Conservation (phyloP, 2,329 filamentous ascomycete genomes). For the Aureobasidium sp. region DNA sequence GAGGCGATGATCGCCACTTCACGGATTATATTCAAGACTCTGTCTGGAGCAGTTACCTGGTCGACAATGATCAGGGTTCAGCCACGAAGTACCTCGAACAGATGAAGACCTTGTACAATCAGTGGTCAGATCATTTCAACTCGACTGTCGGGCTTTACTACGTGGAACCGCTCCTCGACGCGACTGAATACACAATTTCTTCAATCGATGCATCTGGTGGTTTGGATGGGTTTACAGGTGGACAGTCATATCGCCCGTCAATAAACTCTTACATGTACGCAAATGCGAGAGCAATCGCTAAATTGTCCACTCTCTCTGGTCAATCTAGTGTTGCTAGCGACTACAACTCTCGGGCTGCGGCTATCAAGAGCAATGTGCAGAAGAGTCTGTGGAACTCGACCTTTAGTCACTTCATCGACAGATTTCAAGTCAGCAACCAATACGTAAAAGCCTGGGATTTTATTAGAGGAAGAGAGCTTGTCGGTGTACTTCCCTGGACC, state of each 20-base stretch:
- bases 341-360: conserved; percentile 26
- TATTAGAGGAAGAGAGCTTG: conserved; percentile 39
- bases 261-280: conserved; percentile 42
- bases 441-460: conserved; percentile 35
- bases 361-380: conserved; percentile 34
- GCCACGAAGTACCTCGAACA: conserved; percentile 29
- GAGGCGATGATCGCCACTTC: conserved; percentile 38
- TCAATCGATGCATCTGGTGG: conserved; percentile 38
- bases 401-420: conserved; percentile 40
- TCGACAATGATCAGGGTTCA: conserved; percentile 36
- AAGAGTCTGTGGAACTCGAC: conserved; percentile 39
- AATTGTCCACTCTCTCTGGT: conserved; percentile 31
- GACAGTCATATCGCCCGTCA: conserved; percentile 37
- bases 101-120: conserved; percentile 34
- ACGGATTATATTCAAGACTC: conserved; percentile 38
- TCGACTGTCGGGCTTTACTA: conserved; percentile 36
- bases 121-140: conserved; percentile 36
- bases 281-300: conserved; percentile 38
- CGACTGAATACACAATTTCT: conserved; percentile 41
- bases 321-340: conserved; percentile 19
- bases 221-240: conserved; percentile 36
- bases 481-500: conserved; percentile 39
- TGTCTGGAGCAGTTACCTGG: conserved; percentile 36
- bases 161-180: conserved; percentile 38
- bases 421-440: conserved; percentile 34